Evolutionary conservation across 2,329 filamentous ascomycete species (phyloP).

Genomic region (Neocucurbitaria cava): DNA sequence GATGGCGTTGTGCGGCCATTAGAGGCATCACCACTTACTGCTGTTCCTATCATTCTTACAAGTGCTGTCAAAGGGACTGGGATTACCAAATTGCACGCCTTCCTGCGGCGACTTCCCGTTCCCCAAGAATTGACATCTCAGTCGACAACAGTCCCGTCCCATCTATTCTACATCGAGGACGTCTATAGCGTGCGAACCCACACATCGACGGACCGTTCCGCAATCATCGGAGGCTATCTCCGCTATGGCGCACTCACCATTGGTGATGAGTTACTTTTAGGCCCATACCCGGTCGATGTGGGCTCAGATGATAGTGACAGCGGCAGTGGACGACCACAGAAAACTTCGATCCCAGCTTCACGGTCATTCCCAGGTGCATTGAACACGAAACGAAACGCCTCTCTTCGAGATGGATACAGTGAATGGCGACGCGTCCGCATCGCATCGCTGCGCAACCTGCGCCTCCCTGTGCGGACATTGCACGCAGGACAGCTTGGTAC

Average conservation of each 20-base stretch:
- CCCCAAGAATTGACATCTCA: constrained; percentile 56
- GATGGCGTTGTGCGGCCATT: constrained; percentile 62
- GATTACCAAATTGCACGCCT: constrained; percentile 79
- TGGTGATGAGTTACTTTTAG: constrained; percentile 78
- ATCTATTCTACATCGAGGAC: constrained; percentile 89
- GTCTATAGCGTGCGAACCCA: constrained; percentile 71
- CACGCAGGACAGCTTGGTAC: constrained; percentile 87
- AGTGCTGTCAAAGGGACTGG: constrained; percentile 86
- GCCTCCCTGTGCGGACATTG: constrained; percentile 79
- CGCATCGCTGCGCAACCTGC: constrained; percentile 85
- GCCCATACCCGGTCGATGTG: constrained; percentile 64
- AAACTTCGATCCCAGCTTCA: constrained; percentile 48
- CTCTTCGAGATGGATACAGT: constrained; percentile 31
- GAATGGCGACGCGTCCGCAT: constrained; percentile 82
- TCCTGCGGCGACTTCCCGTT: constrained; percentile 75
- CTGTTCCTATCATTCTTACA: constrained; percentile 85
- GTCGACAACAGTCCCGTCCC: constrained; percentile 54
- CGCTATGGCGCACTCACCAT: constrained; percentile 79
- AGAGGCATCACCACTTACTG: constrained; percentile 51
- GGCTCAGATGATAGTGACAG: constrained; percentile 48
- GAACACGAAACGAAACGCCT: constrained; percentile 26
- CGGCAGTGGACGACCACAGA: constrained; percentile 35
- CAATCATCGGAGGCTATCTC: constrained; percentile 85
- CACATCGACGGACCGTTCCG: constrained; percentile 19
- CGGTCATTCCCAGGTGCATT: constrained; percentile 58